Base-by-base conservation (phyloP, 139 green algal genomes). In the Nannochloris sp. region DNA sequence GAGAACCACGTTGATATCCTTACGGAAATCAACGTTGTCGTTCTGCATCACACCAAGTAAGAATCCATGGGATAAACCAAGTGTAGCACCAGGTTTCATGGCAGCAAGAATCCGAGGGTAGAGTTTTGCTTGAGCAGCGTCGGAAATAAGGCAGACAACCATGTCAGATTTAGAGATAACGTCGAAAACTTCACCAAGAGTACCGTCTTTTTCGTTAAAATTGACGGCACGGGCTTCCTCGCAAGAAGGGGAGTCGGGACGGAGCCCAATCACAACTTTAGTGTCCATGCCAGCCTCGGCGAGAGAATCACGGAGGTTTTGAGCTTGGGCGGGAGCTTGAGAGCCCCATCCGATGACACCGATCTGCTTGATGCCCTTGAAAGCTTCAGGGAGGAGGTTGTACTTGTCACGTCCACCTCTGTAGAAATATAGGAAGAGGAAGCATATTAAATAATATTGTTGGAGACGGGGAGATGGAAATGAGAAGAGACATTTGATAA, bases 1-100 rank as follows among this genome's bases (percentile, higher is more conserved):
- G 42, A 98, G 85, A 34, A 99, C 83, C 2, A 99, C 95, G 66
- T 97, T 97, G 85, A 99, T 97, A 82, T 99, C 95, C 38, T 88
- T 68, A 39, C 94, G 79, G 90, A 99, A 99, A 66, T 95, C 85
- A 1, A 86, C 89, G 34, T 77, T 80, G 39, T 97, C 87, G 65
- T 89, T 95, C 78, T 85, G 63, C 82, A 98, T 93, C 24, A 96
- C 89, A 33, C 93, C 93, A 59, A 99, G 81, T 68, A 99, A 85
- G 87, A 99, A 99, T 35, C 95, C 95, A 83, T 99, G 95, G 54
- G 89, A 97, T 39, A 99, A 86, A 33, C 94, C 94, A 38, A 99
- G 84, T 6, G 91, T 97, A 48, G 94, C 70, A 24, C 94, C 91
- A 10, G 94, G 94, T 84, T 98, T 98, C 91, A 99, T 97, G 61